These are phyloP conservation scores for Lagenaria siceraria DNA, from an alignment of 306 rosid species.

Conservation along the genomic window DNA sequence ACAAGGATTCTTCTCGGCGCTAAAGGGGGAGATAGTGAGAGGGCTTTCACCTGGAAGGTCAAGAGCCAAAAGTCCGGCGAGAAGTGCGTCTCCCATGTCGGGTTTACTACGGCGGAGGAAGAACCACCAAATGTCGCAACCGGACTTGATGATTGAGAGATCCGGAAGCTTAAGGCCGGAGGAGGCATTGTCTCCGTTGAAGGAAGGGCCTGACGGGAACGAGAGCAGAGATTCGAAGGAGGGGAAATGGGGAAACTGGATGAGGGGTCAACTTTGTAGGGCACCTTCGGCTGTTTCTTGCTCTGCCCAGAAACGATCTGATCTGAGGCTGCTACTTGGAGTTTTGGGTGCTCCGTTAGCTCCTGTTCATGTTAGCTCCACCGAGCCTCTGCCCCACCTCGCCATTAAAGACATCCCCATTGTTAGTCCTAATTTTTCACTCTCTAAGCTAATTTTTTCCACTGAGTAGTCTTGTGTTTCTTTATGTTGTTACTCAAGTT, in stretches of 20 bases:
- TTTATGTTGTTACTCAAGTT: not conserved
- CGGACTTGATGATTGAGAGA: slow-evolving; percentile 57
- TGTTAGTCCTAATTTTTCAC: slow-evolving; percentile 30
- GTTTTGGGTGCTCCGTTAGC: slow-evolving; percentile 94
- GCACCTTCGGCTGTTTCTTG: slow-evolving; percentile 57
- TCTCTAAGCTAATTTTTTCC: not conserved
- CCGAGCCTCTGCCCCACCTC: slow-evolving; percentile 78
- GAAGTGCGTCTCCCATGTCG: slow-evolving; percentile 48
- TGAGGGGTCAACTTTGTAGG: slow-evolving; percentile 69
- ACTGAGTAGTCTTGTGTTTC: not conserved
- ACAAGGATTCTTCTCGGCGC: slow-evolving; percentile 60
- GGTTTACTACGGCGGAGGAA: slow-evolving; percentile 54
- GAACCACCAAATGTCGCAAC: slow-evolving; percentile 45
- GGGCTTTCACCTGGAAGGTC: slow-evolving; percentile 59
- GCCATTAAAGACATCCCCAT: slow-evolving; percentile 96
- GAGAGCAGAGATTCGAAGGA: slow-evolving; percentile 54
- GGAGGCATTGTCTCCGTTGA: slow-evolving; percentile 89
- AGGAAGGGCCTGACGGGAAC: slow-evolving; percentile 86
- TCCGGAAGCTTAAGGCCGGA: slow-evolving; percentile 74
- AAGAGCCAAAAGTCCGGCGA: slow-evolving; percentile 43
- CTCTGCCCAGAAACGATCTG: slow-evolving; percentile 59
- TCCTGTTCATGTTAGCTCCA: slow-evolving; percentile 77
- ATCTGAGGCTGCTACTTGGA: slow-evolving; percentile 88
- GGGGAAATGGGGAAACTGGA: slow-evolving; percentile 85
- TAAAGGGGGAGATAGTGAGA: slow-evolving; percentile 47